These are phyloP conservation scores for Pseudognaphalium luteoalbum DNA, from an alignment of 129 eudicot species.

Conservation along the genomic window DNA sequence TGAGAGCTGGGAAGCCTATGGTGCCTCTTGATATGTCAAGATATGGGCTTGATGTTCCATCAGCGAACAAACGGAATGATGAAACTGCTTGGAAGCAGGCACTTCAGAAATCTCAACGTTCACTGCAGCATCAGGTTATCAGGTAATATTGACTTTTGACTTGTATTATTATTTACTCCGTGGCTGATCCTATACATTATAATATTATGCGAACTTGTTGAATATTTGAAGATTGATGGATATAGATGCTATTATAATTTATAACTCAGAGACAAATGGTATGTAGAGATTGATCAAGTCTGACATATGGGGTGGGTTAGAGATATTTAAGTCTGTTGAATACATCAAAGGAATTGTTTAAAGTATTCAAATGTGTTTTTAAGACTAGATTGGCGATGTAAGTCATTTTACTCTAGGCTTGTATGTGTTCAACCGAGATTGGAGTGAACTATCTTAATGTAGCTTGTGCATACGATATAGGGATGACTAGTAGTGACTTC, in stretches of 20 bases:
- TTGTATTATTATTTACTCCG: background rate
- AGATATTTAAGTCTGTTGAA: background rate
- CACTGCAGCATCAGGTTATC: constrained; percentile 91
- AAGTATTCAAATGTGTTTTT: background rate
- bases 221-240: background rate
- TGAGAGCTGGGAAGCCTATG: constrained; percentile 86
- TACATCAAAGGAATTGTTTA: background rate
- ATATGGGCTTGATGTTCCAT: constrained; percentile 81
- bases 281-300: background rate
- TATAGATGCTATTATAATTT: constrained; percentile 2
- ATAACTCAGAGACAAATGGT: background rate
- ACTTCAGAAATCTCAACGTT: constrained; percentile 86
- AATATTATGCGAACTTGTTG: background rate
- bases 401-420: background rate
- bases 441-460: constrained; percentile 4
- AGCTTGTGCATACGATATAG: background rate
- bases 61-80: constrained; percentile 70
- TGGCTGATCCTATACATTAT: background rate
- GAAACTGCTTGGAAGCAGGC: constrained; percentile 92
- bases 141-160: constrained; percentile 45
- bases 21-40: constrained; percentile 88
- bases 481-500: constrained; percentile 7
- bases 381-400: background rate
- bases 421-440: background rate
- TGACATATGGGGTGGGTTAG: background rate